Conservation (phyloP, 306 rosid genomes). For the Geum urbanum region DNA sequence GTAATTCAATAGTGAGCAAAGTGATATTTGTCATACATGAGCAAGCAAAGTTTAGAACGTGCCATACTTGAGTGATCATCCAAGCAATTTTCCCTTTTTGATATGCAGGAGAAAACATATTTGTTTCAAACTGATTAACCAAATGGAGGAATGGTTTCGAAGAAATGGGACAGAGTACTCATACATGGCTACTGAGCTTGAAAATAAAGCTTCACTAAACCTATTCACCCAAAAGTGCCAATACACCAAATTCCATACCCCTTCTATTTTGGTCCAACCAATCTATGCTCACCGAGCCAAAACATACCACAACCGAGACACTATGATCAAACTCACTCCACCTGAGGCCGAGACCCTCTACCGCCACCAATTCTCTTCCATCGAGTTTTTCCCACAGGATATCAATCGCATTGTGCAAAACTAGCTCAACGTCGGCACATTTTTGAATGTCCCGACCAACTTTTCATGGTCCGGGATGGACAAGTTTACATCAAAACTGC, state of each 20-base stretch:
- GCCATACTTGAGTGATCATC: no score
- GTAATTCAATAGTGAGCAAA: no score
- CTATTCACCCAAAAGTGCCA: slow-evolving; percentile 69
- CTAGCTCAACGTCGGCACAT: slow-evolving; percentile 59
- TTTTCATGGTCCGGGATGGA: slow-evolving; percentile 47
- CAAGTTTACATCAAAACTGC: slow-evolving; percentile 39
- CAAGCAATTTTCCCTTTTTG: neutral
- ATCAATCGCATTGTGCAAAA: slow-evolving; percentile 57
- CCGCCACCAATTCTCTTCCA: slow-evolving; percentile 51
- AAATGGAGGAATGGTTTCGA: slow-evolving; percentile 68
- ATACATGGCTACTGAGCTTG: slow-evolving; percentile 67
- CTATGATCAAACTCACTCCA: slow-evolving; percentile 38
- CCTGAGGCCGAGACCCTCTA: slow-evolving; percentile 50
- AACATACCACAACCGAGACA: slow-evolving; percentile 28
- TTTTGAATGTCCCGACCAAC: slow-evolving; percentile 52
- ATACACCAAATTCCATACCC: slow-evolving; percentile 65
- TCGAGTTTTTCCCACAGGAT: slow-evolving; percentile 74
- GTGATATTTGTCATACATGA: no score
- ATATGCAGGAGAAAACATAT: slow-evolving; percentile 63
- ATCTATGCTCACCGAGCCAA: slow-evolving; percentile 52
- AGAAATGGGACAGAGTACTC: slow-evolving; percentile 68
- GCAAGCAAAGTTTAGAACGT: no score
- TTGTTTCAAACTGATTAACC: slow-evolving; percentile 48
- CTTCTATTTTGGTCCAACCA: slow-evolving; percentile 70
- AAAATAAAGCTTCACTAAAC: slow-evolving; percentile 61